phyloP scores from a whole-genome alignment of 257 asterid species.

The Solanum lignicaule region DNA sequence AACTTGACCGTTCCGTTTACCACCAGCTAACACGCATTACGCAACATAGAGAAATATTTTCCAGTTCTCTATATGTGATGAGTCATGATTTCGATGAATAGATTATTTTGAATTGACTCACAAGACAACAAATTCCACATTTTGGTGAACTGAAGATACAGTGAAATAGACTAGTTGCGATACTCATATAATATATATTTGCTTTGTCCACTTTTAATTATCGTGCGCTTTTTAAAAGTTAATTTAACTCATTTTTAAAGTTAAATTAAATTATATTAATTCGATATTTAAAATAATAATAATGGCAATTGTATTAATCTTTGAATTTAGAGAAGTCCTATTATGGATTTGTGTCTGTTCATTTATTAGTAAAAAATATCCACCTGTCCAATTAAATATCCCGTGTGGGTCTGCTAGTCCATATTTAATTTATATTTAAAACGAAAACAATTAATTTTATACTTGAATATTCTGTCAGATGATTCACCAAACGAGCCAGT shows the following conservation, averaged over 20 bases:
- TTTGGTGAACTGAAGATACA: background rate
- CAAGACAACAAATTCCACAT: background rate
- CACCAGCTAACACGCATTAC: background rate
- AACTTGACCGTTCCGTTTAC: accelerated
- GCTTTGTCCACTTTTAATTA: no score
- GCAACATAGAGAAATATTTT: background rate
- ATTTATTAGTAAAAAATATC: background rate
- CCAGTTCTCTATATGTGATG: background rate
- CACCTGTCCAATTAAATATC: background rate
- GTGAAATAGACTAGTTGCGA: background rate
- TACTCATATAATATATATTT: background rate
- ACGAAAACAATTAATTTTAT: background rate
- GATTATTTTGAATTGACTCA: background rate
- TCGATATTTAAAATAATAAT: no score
- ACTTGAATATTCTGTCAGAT: background rate
- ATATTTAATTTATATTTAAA: background rate
- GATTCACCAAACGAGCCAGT: background rate
- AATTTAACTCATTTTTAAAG: no score
- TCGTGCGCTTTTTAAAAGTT: no score
- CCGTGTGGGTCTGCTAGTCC: background rate
- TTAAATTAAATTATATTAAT: no score
- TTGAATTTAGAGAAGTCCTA: background rate
- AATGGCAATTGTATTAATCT: background rate
- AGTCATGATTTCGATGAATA: background rate
- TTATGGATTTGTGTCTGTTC: background rate